phyloP scores from a whole-genome alignment of 2,329 filamentous ascomycete genomes.

The Nectriaceae sp. region DNA sequence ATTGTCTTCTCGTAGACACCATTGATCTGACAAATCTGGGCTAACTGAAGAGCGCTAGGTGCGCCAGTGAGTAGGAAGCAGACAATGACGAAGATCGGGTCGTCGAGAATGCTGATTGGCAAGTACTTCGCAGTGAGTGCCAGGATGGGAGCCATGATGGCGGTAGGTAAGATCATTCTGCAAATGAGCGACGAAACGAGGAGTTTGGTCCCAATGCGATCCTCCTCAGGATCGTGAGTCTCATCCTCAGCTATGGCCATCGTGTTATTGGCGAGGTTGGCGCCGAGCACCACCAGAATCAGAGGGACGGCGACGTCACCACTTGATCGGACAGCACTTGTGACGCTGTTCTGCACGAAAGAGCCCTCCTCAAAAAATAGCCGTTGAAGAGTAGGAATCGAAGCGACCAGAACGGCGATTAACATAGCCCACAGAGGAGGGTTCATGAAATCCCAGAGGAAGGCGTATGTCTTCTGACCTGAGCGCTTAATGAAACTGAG shows the following conservation, averaged over 20 bases:
- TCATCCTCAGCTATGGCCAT: slow-evolving; percentile 64
- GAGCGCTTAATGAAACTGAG: slow-evolving; percentile 34
- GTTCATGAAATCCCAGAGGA: slow-evolving; percentile 95
- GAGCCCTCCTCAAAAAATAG: slow-evolving; percentile 88
- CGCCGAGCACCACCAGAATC: slow-evolving; percentile 92
- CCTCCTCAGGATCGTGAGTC: slow-evolving; percentile 69
- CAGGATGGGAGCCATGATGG: slow-evolving; percentile 89
- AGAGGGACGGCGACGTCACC: slow-evolving; percentile 91
- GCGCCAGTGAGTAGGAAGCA: slow-evolving; percentile 96
- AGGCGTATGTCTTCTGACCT: slow-evolving; percentile 54
- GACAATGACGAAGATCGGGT: slow-evolving; percentile 97
- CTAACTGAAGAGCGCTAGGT: slow-evolving; percentile 88
- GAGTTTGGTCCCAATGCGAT: slow-evolving; percentile 68
- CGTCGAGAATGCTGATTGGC: slow-evolving; percentile 90
- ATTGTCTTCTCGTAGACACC: slow-evolving; percentile 94
- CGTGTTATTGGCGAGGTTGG: slow-evolving; percentile 91
- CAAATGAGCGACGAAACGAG: slow-evolving; percentile 83
- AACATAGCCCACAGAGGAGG: slow-evolving; percentile 98
- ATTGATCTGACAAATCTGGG: slow-evolving; percentile 98
- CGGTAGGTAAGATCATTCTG: slow-evolving; percentile 88
- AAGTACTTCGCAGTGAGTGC: slow-evolving; percentile 88
- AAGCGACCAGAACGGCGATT: slow-evolving; percentile 85
- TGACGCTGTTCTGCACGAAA: slow-evolving; percentile 91
- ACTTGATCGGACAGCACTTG: slow-evolving; percentile 80
- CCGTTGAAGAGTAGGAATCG: slow-evolving; percentile 77